Percentiles rank a stretch among this genome's conserved stretches.
Conservation (phyloP, 75 land plant species). For the Sequoiadendron giganteum region DNA sequence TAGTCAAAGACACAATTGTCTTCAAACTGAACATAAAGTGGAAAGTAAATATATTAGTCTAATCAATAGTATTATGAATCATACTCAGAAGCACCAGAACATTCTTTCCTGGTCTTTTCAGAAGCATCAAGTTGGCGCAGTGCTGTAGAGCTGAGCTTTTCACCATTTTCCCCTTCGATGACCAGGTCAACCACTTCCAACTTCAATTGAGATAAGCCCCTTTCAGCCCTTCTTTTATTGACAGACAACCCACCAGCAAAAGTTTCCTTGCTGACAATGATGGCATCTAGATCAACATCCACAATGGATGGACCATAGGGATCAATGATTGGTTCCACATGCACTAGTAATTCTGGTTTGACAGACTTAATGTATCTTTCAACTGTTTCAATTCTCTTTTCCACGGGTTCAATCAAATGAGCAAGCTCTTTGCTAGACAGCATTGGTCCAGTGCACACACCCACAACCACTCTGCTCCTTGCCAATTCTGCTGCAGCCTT, state of each 20-base stretch:
- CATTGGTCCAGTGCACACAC: constrained; percentile 89
- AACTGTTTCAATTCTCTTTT: constrained; percentile 65
- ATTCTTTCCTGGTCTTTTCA: neutral
- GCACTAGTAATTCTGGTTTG: constrained; percentile 66
- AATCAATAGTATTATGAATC: neutral
- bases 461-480: constrained; percentile 72
- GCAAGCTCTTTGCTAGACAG: constrained; percentile 64
- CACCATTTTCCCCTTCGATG: constrained; percentile 9
- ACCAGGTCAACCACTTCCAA: constrained; percentile 11
- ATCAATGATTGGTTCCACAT: constrained; percentile 77
- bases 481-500: constrained; percentile 87
- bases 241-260: constrained; percentile 68
- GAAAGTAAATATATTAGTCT: neutral
- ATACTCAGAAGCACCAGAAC: neutral
- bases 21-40: neutral
- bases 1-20: neutral
- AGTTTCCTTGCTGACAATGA: constrained; percentile 90
- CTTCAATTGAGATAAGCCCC: constrained; percentile 40
- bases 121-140: neutral
- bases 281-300: constrained; percentile 79
- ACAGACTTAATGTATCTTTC: constrained; percentile 80
- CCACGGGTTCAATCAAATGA: constrained; percentile 76
- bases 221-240: constrained; percentile 76
- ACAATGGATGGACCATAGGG: constrained; percentile 94
- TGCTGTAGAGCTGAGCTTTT: constrained; percentile 8